Base-by-base conservation (phyloP, 768 basidiomycete species). In the Trametes elegans region DNA sequence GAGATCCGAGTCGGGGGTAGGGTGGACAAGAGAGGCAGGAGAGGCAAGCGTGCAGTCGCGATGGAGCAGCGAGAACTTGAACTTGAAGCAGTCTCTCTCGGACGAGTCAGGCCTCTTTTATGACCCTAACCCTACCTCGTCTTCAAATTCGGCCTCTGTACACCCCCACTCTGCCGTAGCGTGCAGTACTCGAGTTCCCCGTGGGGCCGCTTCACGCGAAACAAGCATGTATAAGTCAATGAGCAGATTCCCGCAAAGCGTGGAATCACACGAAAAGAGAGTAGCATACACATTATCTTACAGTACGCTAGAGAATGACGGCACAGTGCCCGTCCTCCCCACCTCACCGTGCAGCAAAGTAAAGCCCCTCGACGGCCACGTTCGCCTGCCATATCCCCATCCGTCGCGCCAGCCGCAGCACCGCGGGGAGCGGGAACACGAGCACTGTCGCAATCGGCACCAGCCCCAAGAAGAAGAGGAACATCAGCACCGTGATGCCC, bases 321-420 rank as follows among this genome's bases (percentile, higher is more conserved):
- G n/a, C 36, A 35, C n/a, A 49, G 47, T 34, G 42, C 36, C n/a
- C 31, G 14, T 23, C 14, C 44, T 27, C 21, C 16, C 19, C 6
- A 13, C 10, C n/a, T 61, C 55, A 74, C 27, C 73, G 59, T 8
- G 75, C 71, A 40, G 72, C 70, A 57, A 75, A 65, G 62, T 73
- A 79, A 43, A 81, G 60, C 7, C 90, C 90, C 61, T 92, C 90
- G 6, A 93, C 76, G 1, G 90, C 90, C 34, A 92, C 74, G 62
- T 87, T 85, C 35, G 89, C 90, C 72, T 93, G 90, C 90, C 90
- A 93, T 7, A 82, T 76, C 7, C 90, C 90, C 21, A 93, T 64
- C 62, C 75, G 75, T 49, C 87, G 76, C 11, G 84, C 80, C 5
- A 84, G 76, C 38, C 90, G 74, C 28, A 93, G 71, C 55, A 83